Base-by-base conservation (phyloP, 192 early-diverging fungal species). In the Podila epicladia region DNA sequence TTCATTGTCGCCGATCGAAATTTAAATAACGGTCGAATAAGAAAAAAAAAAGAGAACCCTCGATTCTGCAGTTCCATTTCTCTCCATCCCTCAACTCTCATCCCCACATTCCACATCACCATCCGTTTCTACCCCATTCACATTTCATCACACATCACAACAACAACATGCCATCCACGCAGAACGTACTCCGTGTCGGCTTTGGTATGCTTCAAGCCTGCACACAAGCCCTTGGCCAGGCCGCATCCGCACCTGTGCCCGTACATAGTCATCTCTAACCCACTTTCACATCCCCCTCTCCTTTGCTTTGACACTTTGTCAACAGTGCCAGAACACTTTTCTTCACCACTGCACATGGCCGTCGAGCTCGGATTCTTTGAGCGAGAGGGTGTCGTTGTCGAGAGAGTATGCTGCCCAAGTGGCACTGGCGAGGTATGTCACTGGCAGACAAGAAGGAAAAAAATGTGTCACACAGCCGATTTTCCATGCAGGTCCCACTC, bases 281-380 rank as follows among this genome's bases (percentile, higher is more conserved):
- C 35, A 31, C 51, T 48, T 38, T 48, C 31, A 5, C 29, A 26
- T 50, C 48, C 24, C n/a, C 17, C 45, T 9, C 29, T n/a, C 13
- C 38, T 53, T 51, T 5, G n/a, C 22, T 55, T n/a, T 55, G 3
- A 7, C 53, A 24, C 53, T 26, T 37, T 55, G 53, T 12, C 9
- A 50, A 41, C 75, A 89, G 91, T 93, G 26, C 92, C 92, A 26
- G 92, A 93, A 71, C 92, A 93, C 68, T 93, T 93, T 82, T 93
- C 92, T 13, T 91, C 90, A n/a, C 92, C 92, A 12, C 79, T 93
- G 49, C 79, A 90, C 68, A 85, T 91, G 62, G 91, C 88, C 4
- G 76, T 82, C 31, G 91, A 91, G 35, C 77, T 85, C 19, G 91
- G 87, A 12, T 85, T 82, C 50, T 86, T 93, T 59, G 82, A 83